phyloP scores from a whole-genome alignment of 352 stramenopile species.

The Phytophthora sansomeana region DNA sequence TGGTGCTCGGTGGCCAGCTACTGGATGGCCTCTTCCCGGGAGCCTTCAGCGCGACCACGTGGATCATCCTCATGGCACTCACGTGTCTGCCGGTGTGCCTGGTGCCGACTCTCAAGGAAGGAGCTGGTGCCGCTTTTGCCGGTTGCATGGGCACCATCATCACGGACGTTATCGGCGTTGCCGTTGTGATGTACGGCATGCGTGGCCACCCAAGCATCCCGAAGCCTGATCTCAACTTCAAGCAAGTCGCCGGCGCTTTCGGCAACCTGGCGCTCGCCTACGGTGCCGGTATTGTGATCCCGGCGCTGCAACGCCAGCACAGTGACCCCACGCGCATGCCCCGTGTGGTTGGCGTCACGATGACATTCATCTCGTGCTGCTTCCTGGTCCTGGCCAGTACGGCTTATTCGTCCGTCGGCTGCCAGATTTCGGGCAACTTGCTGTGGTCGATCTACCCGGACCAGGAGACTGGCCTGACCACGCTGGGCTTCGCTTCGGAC shows the following conservation, averaged over 20 bases:
- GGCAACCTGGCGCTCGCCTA: constrained; percentile 68
- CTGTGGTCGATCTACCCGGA: constrained; percentile 60
- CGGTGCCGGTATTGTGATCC: constrained; percentile 57
- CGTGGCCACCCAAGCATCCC: constrained; percentile 38
- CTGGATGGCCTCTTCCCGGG: constrained; percentile 51
- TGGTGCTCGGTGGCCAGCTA: constrained; percentile 52
- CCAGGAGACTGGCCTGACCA: constrained; percentile 28
- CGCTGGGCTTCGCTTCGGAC: constrained; percentile 47
- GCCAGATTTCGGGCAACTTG: constrained; percentile 65
- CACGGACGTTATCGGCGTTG: constrained; percentile 49
- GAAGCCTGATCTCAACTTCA: constrained; percentile 46
- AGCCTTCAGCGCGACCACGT: constrained; percentile 44
- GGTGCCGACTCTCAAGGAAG: constrained; percentile 64
- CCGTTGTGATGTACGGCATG: constrained; percentile 52
- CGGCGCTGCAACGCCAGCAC: constrained; percentile 54
- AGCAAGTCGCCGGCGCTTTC: constrained; percentile 55
- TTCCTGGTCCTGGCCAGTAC: constrained; percentile 55
- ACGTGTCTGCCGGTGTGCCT: constrained; percentile 48
- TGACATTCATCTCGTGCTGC: constrained; percentile 47
- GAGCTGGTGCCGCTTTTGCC: constrained; percentile 47
- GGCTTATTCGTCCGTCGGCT: constrained; percentile 52
- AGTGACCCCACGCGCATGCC: constrained; percentile 62
- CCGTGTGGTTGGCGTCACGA: constrained; percentile 50
- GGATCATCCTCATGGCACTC: constrained; percentile 60
- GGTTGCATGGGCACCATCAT: constrained; percentile 58